These are phyloP conservation scores for Thelephora ganbajun DNA, from an alignment of 768 basidiomycete genomes.

Conservation along the genomic window DNA sequence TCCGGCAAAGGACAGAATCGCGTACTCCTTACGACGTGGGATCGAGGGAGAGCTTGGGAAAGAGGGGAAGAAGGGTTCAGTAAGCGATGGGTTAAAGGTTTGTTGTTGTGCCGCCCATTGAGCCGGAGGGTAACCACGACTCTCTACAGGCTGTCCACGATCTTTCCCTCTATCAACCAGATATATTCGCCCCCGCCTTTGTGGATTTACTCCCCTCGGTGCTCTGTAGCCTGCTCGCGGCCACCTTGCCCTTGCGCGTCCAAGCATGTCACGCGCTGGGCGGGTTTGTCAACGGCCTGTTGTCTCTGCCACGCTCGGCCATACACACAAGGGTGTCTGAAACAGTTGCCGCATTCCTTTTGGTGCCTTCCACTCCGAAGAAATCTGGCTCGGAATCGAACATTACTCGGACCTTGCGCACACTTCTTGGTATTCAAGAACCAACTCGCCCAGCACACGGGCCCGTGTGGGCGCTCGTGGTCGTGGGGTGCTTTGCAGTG, in stretches of 20 bases:
- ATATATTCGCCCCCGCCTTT: slow-evolving; percentile 59
- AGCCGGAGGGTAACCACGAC: slow-evolving; percentile 4
- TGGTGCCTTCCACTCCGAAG: slow-evolving; percentile 17
- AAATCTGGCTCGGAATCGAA: slow-evolving; percentile 24
- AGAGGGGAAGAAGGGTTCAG: slow-evolving; percentile 80
- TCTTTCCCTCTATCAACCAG: slow-evolving; percentile 46
- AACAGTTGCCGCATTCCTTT: slow-evolving; percentile 33
- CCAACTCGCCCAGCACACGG: slow-evolving; percentile 55
- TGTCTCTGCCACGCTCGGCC: slow-evolving; percentile 30
- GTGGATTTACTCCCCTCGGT: slow-evolving; percentile 44
- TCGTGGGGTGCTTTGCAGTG: slow-evolving; percentile 50
- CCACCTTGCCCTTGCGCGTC: slow-evolving; percentile 47
- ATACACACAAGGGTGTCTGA: slow-evolving; percentile 41
- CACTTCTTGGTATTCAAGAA: slow-evolving; percentile 40
- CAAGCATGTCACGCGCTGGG: slow-evolving; percentile 69
- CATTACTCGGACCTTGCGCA: slow-evolving; percentile 54
- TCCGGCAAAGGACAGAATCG: slow-evolving; percentile 53
- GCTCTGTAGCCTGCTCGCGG: slow-evolving; percentile 46
- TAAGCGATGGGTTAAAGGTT: slow-evolving; percentile 67
- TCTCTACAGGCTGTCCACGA: slow-evolving; percentile 54
- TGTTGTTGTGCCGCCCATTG: slow-evolving; percentile 4
- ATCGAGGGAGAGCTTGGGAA: slow-evolving; percentile 77
- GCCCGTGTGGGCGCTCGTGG: slow-evolving; percentile 64
- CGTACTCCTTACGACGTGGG: slow-evolving; percentile 58
- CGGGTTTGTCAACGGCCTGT: slow-evolving; percentile 45